Evolutionary conservation across 140 eudicot species (phyloP).

Genomic region (Stevia rebaudiana): DNA sequence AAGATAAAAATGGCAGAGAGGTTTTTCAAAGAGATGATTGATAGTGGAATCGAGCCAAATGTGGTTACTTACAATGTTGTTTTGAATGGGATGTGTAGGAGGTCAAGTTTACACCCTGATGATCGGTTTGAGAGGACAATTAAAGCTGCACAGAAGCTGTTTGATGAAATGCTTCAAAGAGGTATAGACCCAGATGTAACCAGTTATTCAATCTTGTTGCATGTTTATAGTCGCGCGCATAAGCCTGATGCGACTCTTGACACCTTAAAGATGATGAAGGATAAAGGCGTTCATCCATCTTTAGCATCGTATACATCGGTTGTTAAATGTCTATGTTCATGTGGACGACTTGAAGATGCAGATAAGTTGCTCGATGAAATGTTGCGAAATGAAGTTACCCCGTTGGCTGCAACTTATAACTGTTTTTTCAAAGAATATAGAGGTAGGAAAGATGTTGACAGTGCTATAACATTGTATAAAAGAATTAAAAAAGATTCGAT

Average conservation of each 20-base stretch:
- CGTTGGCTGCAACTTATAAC: constrained; percentile 64
- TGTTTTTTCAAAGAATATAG: constrained; percentile 84
- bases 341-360: constrained; percentile 66
- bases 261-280: constrained; percentile 60
- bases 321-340: constrained; percentile 77
- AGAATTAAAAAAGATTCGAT: constrained; percentile 51
- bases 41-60: constrained; percentile 68
- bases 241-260: constrained; percentile 62
- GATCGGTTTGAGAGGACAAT: constrained; percentile 60
- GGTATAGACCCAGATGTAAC: constrained; percentile 90
- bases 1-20: constrained; percentile 61
- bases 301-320: constrained; percentile 69
- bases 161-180: constrained; percentile 65
- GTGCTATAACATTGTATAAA: constrained; percentile 59
- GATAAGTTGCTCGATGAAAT: constrained; percentile 59
- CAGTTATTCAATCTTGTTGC: constrained; percentile 76
- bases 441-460: constrained; percentile 72
- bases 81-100: constrained; percentile 77
- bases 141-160: constrained; percentile 52
- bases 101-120: constrained; percentile 81
- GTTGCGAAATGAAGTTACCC: constrained; percentile 56
- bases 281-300: constrained; percentile 60
- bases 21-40: constrained; percentile 73
- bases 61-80: constrained; percentile 81
- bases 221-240: constrained; percentile 89